Evolutionary conservation across 1,284 basidiomycete species (phyloP).

Genomic region (Trametes sp.): DNA sequence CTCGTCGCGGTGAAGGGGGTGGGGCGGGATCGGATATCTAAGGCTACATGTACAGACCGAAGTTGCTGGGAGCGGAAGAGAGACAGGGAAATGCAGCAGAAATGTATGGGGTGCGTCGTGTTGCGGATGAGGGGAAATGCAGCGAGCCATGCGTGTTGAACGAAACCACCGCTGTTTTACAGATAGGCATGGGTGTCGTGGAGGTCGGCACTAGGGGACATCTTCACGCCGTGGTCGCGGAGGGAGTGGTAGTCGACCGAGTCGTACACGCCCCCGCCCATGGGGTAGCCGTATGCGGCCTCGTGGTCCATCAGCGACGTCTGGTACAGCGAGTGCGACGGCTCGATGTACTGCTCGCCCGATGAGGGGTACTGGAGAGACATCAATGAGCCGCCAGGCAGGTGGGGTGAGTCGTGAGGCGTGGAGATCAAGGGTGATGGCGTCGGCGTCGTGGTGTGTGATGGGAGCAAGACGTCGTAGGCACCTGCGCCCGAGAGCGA

Average conservation of each 20-base stretch:
- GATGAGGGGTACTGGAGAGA: conserved; percentile 18
- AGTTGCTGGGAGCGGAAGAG: background rate
- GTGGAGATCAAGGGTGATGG: conserved; percentile 22
- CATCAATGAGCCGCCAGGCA: conserved; percentile 11
- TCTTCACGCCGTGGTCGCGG: conserved; percentile 33
- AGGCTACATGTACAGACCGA: conserved; percentile 31
- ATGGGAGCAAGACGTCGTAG: conserved; percentile 23
- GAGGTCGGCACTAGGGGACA: conserved; percentile 16
- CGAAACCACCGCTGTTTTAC: conserved; percentile 7
- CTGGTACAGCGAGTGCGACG: conserved; percentile 20
- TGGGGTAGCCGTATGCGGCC: conserved; percentile 17
- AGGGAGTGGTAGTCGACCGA: conserved; percentile 46
- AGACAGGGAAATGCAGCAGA: background rate
- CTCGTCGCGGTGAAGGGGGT: background rate
- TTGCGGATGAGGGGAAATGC: background rate
- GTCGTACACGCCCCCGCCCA: conserved; percentile 35
- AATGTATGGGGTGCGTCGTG: background rate
- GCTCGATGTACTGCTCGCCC: conserved; percentile 15
- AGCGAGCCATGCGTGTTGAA: background rate
- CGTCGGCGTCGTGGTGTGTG: conserved; percentile 22
- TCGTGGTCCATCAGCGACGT: conserved; percentile 19
- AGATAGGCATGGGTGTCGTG: conserved; percentile 22
- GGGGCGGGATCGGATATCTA: conserved; percentile 15
- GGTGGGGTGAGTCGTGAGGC: conserved; percentile 18
- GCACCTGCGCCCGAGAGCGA: conserved; percentile 10